phyloP scores from a whole-genome alignment of 441 rosid genomes.

The Populus tomentosa region DNA sequence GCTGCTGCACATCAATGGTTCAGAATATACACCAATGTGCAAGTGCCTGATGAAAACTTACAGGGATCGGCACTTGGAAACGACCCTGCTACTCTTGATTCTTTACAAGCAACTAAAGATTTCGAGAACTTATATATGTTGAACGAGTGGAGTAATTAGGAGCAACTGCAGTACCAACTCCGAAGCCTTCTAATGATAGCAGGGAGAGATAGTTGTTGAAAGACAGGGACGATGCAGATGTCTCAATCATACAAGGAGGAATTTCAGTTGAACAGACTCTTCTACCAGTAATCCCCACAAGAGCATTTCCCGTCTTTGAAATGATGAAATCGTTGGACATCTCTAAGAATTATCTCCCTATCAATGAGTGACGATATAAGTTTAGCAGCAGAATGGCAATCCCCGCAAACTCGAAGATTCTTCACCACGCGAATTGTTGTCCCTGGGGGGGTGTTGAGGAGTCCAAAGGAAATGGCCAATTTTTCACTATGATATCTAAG shows the following conservation, averaged over 20 bases:
- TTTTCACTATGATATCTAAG: slow-evolving; percentile 74
- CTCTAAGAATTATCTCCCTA: slow-evolving; percentile 65
- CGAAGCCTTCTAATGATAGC: not conserved
- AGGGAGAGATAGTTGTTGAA: not conserved
- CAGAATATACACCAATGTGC: not conserved
- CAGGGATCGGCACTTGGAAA: not conserved
- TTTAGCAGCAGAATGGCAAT: slow-evolving; percentile 27
- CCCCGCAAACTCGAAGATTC: too few relatives aligned
- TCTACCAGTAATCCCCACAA: slow-evolving; percentile 70
- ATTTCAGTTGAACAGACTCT: slow-evolving; percentile 5
- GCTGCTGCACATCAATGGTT: not conserved
- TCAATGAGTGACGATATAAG: slow-evolving; percentile 39
- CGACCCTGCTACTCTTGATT: not conserved
- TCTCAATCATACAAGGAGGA: not conserved
- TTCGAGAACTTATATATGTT: not conserved
- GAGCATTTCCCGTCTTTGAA: slow-evolving; percentile 63
- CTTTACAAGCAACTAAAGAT: not conserved
- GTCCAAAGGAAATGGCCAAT: slow-evolving; percentile 61
- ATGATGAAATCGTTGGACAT: slow-evolving; percentile 67
- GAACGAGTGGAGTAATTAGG: not conserved
- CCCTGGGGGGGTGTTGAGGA: slow-evolving; percentile 47
- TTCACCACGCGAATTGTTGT: slow-evolving; percentile 56
- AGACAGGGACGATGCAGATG: not conserved
- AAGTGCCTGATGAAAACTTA: not conserved
- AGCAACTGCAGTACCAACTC: not conserved